Base-by-base conservation (phyloP, 805 yeast genomes). In the Candida qinlingensis region DNA sequence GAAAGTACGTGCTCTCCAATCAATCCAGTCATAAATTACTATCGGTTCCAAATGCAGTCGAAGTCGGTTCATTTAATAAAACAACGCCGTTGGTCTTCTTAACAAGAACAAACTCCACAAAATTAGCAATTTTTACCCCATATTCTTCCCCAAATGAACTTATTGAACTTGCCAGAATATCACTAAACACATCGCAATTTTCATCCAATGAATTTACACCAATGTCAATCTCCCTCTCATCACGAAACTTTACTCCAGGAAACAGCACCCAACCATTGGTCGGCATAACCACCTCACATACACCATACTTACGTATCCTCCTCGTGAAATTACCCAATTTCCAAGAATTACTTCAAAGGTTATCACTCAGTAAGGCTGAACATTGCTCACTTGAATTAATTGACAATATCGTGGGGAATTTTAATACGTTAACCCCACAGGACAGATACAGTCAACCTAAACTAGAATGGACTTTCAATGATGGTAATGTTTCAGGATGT, bases 151-250 rank as follows among this genome's bases (percentile, higher is more conserved):
- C 26, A 26, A 30, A 11, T 19, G 56, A 27, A 10, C 44, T 79
- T 2, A 44, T 58, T 2, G 75, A 74, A 48, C 30, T 69, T 4
- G 69, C 68, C 44, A 73, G 73, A 52, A 60, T 86, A 6, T 82
- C 92, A 0, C 65, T 85, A 42, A 85, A 84, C 62, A 90, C 82
- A 60, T 84, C 94, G 0, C 85, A 85, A 56, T 87, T 85, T 54
- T 74, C 83, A 6, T 74, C 79, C 25, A 76, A 79, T 55, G 75
- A 82, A 0, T 87, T 87, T 62, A 74, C 82, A 13, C 83, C 87
- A 11, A 71, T 78, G 72, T 55, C 66, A 8, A 64, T 79, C 7
- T 52, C 70, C 0, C 56, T 64, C 7, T 62, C 64, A 5, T 46
- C 49, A 5, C 28, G 41, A 4, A 48, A 51, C 0, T 48, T 51